Percentiles rank a stretch among this genome's conserved stretches.
phyloP scores from a whole-genome alignment of 2,329 filamentous ascomycete genomes.

The Aspergillus udagawae region DNA sequence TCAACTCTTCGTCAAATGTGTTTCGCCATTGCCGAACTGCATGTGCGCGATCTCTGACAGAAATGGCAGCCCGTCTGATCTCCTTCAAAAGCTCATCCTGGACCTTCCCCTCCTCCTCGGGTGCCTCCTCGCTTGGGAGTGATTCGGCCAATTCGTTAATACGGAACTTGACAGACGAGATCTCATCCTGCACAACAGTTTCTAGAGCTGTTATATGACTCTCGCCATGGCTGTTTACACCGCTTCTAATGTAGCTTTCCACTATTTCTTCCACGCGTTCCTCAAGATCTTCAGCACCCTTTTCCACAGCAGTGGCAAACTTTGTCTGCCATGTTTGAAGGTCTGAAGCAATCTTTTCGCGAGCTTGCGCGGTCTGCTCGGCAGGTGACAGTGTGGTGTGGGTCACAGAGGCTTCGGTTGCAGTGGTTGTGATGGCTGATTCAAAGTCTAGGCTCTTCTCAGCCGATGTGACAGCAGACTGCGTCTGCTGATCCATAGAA shows the following conservation, averaged over 20 bases:
- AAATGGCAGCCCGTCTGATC: slow-evolving; percentile 65
- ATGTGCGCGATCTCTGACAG: slow-evolving; percentile 73
- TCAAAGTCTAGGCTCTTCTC: slow-evolving; percentile 14
- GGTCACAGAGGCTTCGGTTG: slow-evolving; percentile 22
- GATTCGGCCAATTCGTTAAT: slow-evolving; percentile 55
- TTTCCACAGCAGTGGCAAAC: slow-evolving; percentile 79
- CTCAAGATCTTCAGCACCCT: slow-evolving; percentile 68
- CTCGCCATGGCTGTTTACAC: slow-evolving; percentile 41
- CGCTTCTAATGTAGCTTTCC: slow-evolving; percentile 64
- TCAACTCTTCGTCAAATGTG: slow-evolving; percentile 65
- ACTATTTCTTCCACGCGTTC: slow-evolving; percentile 68
- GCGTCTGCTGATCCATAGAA: slow-evolving; percentile 19
- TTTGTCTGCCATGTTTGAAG: slow-evolving; percentile 82
- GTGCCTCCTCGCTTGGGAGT: slow-evolving; percentile 57
- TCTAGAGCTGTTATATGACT: slow-evolving; percentile 64
- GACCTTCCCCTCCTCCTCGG: slow-evolving; percentile 49
- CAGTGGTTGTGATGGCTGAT: slow-evolving; percentile 20
- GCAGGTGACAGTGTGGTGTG: slow-evolving; percentile 42
- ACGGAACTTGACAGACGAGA: slow-evolving; percentile 61
- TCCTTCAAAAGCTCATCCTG: slow-evolving; percentile 51
- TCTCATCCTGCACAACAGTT: slow-evolving; percentile 59
- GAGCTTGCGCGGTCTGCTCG: slow-evolving; percentile 40
- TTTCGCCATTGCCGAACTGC: slow-evolving; percentile 73
- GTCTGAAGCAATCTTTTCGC: slow-evolving; percentile 70
- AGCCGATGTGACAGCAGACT: slow-evolving; percentile 17